Evolutionary conservation across 345 rosid species (phyloP).

Genomic region (Hibiscus mutabilis): DNA sequence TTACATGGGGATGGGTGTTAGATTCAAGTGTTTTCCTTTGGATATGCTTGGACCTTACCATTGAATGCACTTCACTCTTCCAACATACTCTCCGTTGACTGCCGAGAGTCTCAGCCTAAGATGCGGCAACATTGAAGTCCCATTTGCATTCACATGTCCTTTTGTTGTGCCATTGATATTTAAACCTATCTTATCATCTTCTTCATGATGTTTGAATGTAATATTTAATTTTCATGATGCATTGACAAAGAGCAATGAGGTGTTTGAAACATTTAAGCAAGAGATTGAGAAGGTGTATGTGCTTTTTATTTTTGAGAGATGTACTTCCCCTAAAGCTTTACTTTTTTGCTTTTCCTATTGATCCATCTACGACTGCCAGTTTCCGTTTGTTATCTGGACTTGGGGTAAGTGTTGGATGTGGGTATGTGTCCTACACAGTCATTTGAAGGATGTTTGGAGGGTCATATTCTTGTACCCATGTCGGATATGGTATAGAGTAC

Average conservation of each 20-base stretch:
- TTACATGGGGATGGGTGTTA: no score
- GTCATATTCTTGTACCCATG: not conserved
- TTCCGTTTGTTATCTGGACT: not conserved
- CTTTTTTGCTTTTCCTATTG: not conserved
- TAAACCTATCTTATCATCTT: not conserved
- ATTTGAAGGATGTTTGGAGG: not conserved
- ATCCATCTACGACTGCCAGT: not conserved
- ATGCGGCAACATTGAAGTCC: not conserved
- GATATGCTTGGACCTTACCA: not conserved
- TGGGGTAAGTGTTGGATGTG: not conserved
- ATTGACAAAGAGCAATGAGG: slow-evolving; percentile 83
- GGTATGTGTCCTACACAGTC: not conserved
- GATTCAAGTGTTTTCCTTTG: not conserved
- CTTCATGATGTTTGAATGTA: not conserved
- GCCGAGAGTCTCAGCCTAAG: not conserved
- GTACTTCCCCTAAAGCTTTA: not conserved
- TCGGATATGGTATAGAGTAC: no score
- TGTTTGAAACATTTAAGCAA: slow-evolving; percentile 86
- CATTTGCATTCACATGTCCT: not conserved
- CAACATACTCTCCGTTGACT: not conserved
- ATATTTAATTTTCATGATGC: slow-evolving; percentile 61
- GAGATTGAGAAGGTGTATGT: slow-evolving; percentile 78
- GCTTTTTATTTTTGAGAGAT: not conserved
- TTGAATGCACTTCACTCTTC: not conserved
- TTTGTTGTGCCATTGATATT: not conserved